Percentiles rank a stretch among this genome's conserved stretches.
Evolutionary conservation across 495 filamentous ascomycete genomes (phyloP).

Genomic region (Neurospora tetrasperma): DNA sequence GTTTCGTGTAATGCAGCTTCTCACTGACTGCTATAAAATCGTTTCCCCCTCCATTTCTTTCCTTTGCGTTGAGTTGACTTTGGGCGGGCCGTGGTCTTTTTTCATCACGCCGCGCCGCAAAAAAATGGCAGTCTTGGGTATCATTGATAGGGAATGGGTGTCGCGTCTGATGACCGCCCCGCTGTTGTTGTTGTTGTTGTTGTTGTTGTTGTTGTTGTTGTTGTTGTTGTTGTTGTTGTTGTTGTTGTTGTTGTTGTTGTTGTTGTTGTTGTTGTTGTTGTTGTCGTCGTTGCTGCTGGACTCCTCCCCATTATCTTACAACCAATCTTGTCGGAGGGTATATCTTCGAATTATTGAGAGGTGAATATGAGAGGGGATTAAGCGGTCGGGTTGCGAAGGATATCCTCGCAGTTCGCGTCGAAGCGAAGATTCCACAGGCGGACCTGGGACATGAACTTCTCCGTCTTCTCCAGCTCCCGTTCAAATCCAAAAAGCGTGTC

Average conservation of each 20-base stretch:
- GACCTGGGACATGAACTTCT: constrained; percentile 87
- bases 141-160: neutral
- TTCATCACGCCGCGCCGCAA: neutral
- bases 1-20: neutral
- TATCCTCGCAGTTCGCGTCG: constrained; percentile 92
- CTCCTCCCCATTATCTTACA: constrained; percentile 26
- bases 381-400: constrained; percentile 52
- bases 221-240: neutral
- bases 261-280: neutral
- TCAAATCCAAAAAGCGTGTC: constrained; percentile 93
- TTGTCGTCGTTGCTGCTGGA: constrained; percentile 9
- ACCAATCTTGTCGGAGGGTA: constrained; percentile 13
- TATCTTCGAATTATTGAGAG: constrained; percentile 5
- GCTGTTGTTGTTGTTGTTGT: neutral
- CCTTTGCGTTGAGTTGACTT: neutral
- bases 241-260: neutral
- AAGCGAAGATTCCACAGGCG: constrained; percentile 93
- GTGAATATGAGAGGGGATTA: constrained; percentile 19
- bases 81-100: neutral
- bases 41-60: neutral
- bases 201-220: neutral
- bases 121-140: neutral
- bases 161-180: neutral
- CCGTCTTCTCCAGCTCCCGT: constrained; percentile 83
- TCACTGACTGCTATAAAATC: neutral